These are phyloP conservation scores for Paramyrothecium roridum DNA, from an alignment of 2,329 filamentous ascomycete genomes.

Conservation along the genomic window DNA sequence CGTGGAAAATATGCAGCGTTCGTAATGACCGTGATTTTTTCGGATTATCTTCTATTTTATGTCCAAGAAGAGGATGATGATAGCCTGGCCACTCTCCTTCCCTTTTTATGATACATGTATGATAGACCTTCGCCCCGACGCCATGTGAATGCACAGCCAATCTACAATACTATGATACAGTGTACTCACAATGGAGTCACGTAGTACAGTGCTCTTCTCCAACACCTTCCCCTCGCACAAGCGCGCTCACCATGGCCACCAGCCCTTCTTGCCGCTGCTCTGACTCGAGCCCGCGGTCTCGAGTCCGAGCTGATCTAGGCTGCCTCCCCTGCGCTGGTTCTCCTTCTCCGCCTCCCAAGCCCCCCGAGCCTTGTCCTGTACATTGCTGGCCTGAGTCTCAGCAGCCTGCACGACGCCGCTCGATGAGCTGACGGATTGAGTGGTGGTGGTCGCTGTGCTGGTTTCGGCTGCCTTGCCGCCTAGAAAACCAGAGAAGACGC, in stretches of 20 bases:
- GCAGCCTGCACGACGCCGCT: slow-evolving; percentile 18
- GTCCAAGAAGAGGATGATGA: not conserved
- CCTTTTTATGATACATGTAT: not conserved
- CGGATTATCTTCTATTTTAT: not conserved
- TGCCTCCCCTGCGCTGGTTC: slow-evolving; percentile 48
- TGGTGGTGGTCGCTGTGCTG: slow-evolving; percentile 3
- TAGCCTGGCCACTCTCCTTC: not conserved
- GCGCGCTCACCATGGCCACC: slow-evolving; percentile 36
- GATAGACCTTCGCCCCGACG: not conserved
- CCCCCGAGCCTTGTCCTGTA: slow-evolving; percentile 32
- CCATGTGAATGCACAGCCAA: slow-evolving; percentile 1
- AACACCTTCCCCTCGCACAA: not conserved
- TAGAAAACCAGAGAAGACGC: slow-evolving; percentile 27
- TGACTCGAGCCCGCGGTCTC: slow-evolving; percentile 21
- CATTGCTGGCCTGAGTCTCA: slow-evolving; percentile 6
- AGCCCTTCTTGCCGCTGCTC: slow-evolving; percentile 43
- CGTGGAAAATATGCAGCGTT: not conserved
- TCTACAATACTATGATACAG: slow-evolving; percentile 2
- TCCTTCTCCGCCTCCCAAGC: slow-evolving; percentile 48
- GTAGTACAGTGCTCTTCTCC: not conserved
- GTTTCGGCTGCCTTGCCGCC: slow-evolving; percentile 12
- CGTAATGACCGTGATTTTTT: not conserved
- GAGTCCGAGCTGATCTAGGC: slow-evolving; percentile 46
- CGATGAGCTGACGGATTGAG: not conserved
- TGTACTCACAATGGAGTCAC: not conserved